A percentile compares a stretch with the other conserved stretches of the same genome.
phyloP scores from a whole-genome alignment of 1,284 basidiomycete species.

The Microbotryomycetes sp. region DNA sequence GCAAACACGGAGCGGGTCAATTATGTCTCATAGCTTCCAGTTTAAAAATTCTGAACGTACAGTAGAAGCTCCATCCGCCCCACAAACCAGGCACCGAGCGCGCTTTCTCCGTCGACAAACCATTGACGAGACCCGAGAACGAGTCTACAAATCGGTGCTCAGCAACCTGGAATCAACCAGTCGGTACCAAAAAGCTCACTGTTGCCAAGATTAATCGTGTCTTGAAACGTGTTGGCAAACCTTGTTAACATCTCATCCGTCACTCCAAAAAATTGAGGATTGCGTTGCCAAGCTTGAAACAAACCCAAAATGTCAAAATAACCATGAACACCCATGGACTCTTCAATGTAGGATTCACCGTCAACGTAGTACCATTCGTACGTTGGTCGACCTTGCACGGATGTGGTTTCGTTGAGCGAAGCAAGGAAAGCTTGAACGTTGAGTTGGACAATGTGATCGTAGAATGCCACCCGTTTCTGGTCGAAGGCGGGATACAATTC shows the following conservation, averaged over 20 bases:
- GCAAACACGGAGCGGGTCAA: too few species aligned
- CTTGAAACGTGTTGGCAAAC: slow-evolving; percentile 17
- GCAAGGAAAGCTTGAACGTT: slow-evolving; percentile 19
- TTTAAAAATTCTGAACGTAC: too few species aligned
- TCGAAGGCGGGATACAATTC: slow-evolving; percentile 12
- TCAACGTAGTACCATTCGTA: slow-evolving; percentile 15
- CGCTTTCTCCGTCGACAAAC: slow-evolving; percentile 7
- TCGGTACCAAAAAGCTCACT: too few species aligned
- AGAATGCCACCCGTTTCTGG: neutral
- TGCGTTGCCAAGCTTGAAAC: slow-evolving; percentile 17
- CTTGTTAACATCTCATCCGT: slow-evolving; percentile 1
- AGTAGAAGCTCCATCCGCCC: slow-evolving; percentile 21
- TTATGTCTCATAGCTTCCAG: too few species aligned
- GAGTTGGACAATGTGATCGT: slow-evolving; percentile 9
- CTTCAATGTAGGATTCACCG: slow-evolving; percentile 6
- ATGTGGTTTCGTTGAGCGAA: slow-evolving; percentile 10
- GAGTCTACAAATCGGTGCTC: too few species aligned
- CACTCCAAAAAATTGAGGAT: slow-evolving; percentile 5
- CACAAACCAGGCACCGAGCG: slow-evolving; percentile 6
- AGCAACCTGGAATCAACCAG: too few species aligned
- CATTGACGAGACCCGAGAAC: slow-evolving; percentile 12
- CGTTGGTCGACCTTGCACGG: neutral
- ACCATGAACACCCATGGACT: slow-evolving; percentile 13
- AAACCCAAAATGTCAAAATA: slow-evolving; percentile 11
- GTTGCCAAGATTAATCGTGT: slow-evolving; percentile 25